Evolutionary conservation across 306 rosid species (phyloP), one percentile per base, ranked within the genome.

Genomic region (Echinosophora koreensis): DNA sequence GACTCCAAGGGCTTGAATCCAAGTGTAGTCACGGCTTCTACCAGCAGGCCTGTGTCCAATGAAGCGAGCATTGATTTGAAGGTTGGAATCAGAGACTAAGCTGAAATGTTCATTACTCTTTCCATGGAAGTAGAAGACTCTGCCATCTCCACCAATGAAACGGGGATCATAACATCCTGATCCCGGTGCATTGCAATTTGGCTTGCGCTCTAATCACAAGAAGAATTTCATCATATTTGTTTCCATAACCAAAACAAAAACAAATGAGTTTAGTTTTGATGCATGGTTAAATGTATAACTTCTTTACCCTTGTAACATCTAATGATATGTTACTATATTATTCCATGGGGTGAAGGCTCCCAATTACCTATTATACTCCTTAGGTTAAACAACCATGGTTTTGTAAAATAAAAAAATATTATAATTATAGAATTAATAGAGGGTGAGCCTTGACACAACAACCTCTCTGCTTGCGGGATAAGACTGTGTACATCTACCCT

Each of bases 101-200:
- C 51, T 59, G 77, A 84, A 87, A 46, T 81, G 77, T 51, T 79
- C 27, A 28, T 82, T 82, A 49, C 71, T 84, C 78, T 87, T 87
- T n/a, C 85, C 86, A 5, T 87, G 90, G 85, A 84, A 84, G 42
- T 84, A 84, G 78, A 84, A 87, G 18, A 87, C 88, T 57, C 84
- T 61, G 4, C 86, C 86, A 56, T 87, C 84, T 9, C 90, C 90
- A 1, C 88, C 90, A 5, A 84, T 75, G 88, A 87, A 84, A 5
- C 86, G 84, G 0, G 90, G 90, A 64, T 84, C 90, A 30, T 65
- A 71, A 60, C 86, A 87, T 69, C 86, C 88, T 47, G 88, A 79
- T 81, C 90, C 90, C 2, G 86, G 88, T 30, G 88, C 79, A 51
- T 87, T 81, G 81, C 88, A 84, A 71, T 84, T 87, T 16, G 88